phyloP scores from a whole-genome alignment of 352 stramenopile genomes.

The Globisporangium cystogenes region DNA sequence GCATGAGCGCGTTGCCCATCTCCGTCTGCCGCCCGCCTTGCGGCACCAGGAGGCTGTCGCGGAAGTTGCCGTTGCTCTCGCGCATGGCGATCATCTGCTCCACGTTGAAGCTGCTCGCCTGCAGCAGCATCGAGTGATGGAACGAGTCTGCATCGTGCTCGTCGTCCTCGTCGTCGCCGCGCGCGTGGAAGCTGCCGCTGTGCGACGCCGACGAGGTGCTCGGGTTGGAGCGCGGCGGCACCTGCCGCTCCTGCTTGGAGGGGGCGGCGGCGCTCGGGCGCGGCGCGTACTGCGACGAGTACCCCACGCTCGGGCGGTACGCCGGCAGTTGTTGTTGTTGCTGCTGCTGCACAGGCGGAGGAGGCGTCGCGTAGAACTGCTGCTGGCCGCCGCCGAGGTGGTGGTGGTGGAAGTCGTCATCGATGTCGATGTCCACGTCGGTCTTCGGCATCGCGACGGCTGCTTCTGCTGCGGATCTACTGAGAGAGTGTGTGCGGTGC shows the following conservation, averaged over 20 bases:
- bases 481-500: too few species aligned
- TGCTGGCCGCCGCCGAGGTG: too few species aligned
- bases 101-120: constrained; percentile 54
- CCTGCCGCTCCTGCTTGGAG: constrained; percentile 12
- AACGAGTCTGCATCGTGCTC: constrained; percentile 19
- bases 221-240: constrained; percentile 8
- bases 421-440: constrained; percentile 30
- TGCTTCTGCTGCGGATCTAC: background rate
- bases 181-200: constrained; percentile 9
- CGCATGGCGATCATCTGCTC: constrained; percentile 55
- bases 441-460: constrained; percentile 23
- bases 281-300: constrained; percentile 6
- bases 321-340: constrained; percentile 5
- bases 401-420: constrained; percentile 18
- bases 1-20: constrained; percentile 64
- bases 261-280: constrained; percentile 1
- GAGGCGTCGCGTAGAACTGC: background rate
- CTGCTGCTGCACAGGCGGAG: background rate
- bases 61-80: constrained; percentile 31
- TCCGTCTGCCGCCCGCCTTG: constrained; percentile 45
- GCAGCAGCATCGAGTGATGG: constrained; percentile 14
- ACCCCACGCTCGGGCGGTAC: constrained; percentile 10
- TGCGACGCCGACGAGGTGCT: constrained; percentile 12
- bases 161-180: constrained; percentile 22
- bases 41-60: constrained; percentile 36